phyloP scores from a whole-genome alignment of 306 rosid genomes.

The Trifolium subterraneum region DNA sequence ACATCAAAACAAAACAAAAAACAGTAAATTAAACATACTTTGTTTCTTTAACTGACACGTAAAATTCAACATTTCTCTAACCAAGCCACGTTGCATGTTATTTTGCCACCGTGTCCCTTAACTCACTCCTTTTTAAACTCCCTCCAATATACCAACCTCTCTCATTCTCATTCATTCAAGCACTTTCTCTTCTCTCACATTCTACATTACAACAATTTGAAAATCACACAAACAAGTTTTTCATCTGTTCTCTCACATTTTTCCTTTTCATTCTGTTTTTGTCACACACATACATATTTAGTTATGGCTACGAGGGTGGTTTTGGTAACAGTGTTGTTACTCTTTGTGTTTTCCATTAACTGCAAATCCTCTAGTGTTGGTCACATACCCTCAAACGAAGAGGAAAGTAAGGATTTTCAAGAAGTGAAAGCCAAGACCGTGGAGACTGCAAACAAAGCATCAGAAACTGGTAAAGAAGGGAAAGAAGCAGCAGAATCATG shows the following conservation, averaged over 20 bases:
- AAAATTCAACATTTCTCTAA: not conserved
- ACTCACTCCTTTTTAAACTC: constrained; percentile 34
- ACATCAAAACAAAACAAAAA: not conserved
- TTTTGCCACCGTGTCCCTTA: constrained; percentile 1
- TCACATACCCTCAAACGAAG: constrained; percentile 48
- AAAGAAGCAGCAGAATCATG: constrained; percentile 67
- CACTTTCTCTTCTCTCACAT: not conserved
- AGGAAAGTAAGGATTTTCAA: constrained; percentile 53
- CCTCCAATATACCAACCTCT: not conserved
- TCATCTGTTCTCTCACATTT: not conserved
- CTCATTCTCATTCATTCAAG: not conserved
- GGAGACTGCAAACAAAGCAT: constrained; percentile 39
- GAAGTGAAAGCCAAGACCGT: constrained; percentile 42
- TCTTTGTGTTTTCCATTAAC: constrained; percentile 11
- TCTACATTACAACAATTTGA: not conserved
- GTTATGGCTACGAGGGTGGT: constrained; percentile 54
- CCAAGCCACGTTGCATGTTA: constrained; percentile 51
- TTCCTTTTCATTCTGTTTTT: not conserved
- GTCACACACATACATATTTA: not conserved
- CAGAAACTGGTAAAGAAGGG: constrained; percentile 49
- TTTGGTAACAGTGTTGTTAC: constrained; percentile 30
- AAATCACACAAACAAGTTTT: not conserved
- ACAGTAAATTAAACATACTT: constrained; percentile 23
- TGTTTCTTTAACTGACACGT: constrained; percentile 43
- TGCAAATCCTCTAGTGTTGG: constrained; percentile 51